Percentiles rank a stretch among this genome's conserved stretches.
phyloP scores from a whole-genome alignment of 805 yeast species.

The Cephaloascus fragrans region DNA sequence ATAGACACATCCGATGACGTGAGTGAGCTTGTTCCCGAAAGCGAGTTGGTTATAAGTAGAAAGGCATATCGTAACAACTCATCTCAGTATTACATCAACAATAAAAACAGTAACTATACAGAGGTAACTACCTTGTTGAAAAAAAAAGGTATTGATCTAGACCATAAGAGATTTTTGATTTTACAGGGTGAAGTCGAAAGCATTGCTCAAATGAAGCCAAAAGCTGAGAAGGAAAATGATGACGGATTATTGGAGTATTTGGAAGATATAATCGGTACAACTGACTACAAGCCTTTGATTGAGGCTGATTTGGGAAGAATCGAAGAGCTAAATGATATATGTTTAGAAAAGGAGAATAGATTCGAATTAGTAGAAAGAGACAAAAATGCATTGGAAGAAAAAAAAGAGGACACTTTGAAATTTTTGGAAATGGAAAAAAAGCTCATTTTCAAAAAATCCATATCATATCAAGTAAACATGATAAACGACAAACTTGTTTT shows the following conservation, averaged over 20 bases:
- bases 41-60: constrained; percentile 66
- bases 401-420: constrained; percentile 59
- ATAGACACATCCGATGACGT: constrained; percentile 38
- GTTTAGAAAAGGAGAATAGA: constrained; percentile 72
- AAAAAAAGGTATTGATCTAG: constrained; percentile 83
- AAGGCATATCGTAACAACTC: constrained; percentile 68
- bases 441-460: constrained; percentile 40
- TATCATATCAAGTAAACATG: constrained; percentile 45
- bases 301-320: constrained; percentile 52
- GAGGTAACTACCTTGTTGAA: constrained; percentile 69
- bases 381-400: constrained; percentile 51
- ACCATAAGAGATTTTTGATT: constrained; percentile 89
- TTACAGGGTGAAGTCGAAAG: constrained; percentile 98
- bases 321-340: constrained; percentile 70
- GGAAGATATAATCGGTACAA: constrained; percentile 95
- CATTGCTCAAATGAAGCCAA: constrained; percentile 97
- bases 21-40: constrained; percentile 37
- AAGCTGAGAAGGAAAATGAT: constrained; percentile 85
- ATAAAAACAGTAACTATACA: constrained; percentile 57
- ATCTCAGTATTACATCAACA: constrained; percentile 72
- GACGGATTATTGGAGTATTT: constrained; percentile 91
- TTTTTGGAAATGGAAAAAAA: constrained; percentile 58
- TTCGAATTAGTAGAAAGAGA: constrained; percentile 75
- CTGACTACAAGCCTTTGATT: constrained; percentile 69
- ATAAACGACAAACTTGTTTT: constrained; percentile 29